Evolutionary conservation across 2,329 filamentous ascomycete species (phyloP), one percentile per base, ranked within the genome.

Genomic region (Pseudocercospora cruenta): DNA sequence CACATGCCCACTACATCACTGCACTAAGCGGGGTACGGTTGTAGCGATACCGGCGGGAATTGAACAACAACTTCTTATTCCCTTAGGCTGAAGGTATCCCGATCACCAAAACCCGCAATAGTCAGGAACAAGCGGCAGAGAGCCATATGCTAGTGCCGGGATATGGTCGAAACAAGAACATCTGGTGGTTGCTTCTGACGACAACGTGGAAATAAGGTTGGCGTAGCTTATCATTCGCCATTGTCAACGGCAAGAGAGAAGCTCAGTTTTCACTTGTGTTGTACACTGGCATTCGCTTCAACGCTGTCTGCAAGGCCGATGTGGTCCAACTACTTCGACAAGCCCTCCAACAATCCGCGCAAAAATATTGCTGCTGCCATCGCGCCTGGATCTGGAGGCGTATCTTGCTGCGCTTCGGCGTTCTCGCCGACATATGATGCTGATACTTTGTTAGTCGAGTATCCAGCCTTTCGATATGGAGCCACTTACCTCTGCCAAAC

Each of bases 301-400:
- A 26, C n/a, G 47, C 19, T 26, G 19, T 51, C 33, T 21, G 47
- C 33, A 36, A 36, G 33, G 33, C 49, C 19, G 39, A 43, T 3
- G n/a, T 8, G 24, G 31, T 26, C 16, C 6, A 9, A 19, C 21
- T 59, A 67, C 53, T 65, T 58, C 55, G 67, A 60, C 64, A 73
- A 55, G 3, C 75, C 77, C 26, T 74, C 65, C 36, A 73, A 63
- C 55, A 78, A 61, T 2, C 75, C 77, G 65, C 71, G 72, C 58
- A 78, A 60, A 63, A 78, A 79, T n/a, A 78, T 72, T 2, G 74
- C 73, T 16, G 74, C 76, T 8, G 78, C 78, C 72, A 76, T 78
- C 1, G 78, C 78, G 6, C 78, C 78, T 10, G 78, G 78, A 69
- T 79, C 78, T 45, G 77, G 77, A 14, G 77, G 75, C 14, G 72